Evolutionary conservation across 225 moss, liverwort and hornwort species (phyloP), one percentile per base, ranked within the genome.

Genomic region (Anthoceros angustus): DNA sequence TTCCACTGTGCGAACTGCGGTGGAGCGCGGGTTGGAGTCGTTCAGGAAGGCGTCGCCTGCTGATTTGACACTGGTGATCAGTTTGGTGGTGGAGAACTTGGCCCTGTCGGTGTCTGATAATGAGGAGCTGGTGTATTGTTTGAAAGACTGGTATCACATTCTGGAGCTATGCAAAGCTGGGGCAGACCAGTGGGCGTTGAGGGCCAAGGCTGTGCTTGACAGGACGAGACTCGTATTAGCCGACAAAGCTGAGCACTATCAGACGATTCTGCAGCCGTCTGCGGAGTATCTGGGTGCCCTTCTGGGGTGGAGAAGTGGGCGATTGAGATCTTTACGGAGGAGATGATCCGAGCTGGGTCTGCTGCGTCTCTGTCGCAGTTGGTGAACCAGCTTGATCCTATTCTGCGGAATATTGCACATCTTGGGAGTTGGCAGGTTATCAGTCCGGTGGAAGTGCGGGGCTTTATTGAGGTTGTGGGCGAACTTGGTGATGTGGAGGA

Each of bases 391-490:
- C 73, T 95, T 3, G 95, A 95, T 64, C 95, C 95, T 14, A 80
- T 88, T 40, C 82, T 95, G 38, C 79, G 91, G 66, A 91, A 95
- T 71, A 84, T 91, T 71, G 91, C 95, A 39, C 79, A 88, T 63
- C 83, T 95, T 91, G 95, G 95, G 80, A 91, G 90, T 72, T 95
- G 91, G 95, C 95, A 95, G 80, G 82, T 95, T 43, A 95, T 91
- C 67, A 95, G 95, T 78, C 91, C 91, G 0, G 78, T 95, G n/a
- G 80, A 88, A 40, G 85, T 86, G 62, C 78, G 81, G 65, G 95
- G 95, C 62, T 79, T 85, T 42, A 72, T 95, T 62, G 88, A 79
- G 70, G 88, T 95, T 39, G 80, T 91, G 12, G 86, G 91, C 68
- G 86, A 88, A 48, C 73, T 95, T 67, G 74, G 86, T 80, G 76